Evolutionary conservation across 2,329 filamentous ascomycete genomes (phyloP).

Genomic region (Aspergillus puulaauensis): DNA sequence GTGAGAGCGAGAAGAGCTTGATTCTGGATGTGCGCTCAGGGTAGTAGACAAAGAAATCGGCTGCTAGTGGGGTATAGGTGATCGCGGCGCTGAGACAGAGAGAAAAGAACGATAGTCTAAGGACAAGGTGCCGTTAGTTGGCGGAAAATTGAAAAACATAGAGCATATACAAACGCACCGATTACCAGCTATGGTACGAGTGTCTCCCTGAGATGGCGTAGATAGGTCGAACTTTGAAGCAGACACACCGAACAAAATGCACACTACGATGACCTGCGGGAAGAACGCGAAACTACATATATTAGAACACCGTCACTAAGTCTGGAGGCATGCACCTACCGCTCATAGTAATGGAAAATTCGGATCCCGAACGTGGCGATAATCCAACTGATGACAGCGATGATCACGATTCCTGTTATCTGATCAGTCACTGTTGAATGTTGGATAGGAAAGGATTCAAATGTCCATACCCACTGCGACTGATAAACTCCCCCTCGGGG

Average conservation of each 20-base stretch:
- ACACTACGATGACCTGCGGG: slow-evolving; percentile 61
- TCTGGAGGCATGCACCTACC: slow-evolving; percentile 36
- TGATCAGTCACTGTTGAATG: slow-evolving; percentile 6
- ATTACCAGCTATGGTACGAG: slow-evolving; percentile 52
- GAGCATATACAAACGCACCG: slow-evolving; percentile 23
- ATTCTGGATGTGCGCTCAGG: slow-evolving; percentile 52
- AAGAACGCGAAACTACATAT: slow-evolving; percentile 59
- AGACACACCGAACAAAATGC: slow-evolving; percentile 62
- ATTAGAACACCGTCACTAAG: slow-evolving; percentile 13
- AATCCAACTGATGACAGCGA: slow-evolving; percentile 61
- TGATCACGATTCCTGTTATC: slow-evolving; percentile 56
- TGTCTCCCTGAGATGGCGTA: slow-evolving; percentile 52
- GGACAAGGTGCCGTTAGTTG: slow-evolving; percentile 1
- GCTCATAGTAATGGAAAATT: slow-evolving; percentile 67
- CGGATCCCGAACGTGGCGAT: slow-evolving; percentile 68
- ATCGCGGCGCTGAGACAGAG: slow-evolving; percentile 65
- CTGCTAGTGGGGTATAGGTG: slow-evolving; percentile 63
- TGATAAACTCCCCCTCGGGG: slow-evolving; percentile 56
- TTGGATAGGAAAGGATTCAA: neutral
- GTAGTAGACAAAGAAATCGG: slow-evolving; percentile 69
- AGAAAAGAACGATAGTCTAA: slow-evolving; percentile 65
- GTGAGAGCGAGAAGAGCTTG: slow-evolving; percentile 58
- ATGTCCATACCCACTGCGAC: slow-evolving; percentile 57
- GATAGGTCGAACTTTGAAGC: slow-evolving; percentile 59
- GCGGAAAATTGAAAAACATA: no score